A percentile compares a stretch with the other conserved stretches of the same genome.
These are phyloP conservation scores for Neostapfia colusana DNA, from an alignment of 176 grass and related monocot species.

Conservation along the genomic window DNA sequence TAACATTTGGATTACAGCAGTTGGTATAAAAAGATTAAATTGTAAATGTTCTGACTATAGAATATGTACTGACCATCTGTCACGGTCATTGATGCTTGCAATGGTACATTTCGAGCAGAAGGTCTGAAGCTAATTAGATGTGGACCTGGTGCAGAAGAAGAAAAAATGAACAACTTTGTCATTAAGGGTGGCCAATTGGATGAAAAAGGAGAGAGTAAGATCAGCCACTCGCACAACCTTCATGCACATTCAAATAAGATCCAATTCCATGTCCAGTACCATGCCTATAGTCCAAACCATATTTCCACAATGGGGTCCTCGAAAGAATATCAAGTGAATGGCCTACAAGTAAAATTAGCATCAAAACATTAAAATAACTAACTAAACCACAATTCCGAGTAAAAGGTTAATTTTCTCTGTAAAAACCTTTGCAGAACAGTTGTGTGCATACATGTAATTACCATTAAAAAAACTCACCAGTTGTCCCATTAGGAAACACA, in stretches of 20 bases:
- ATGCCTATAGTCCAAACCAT: slow-evolving; percentile 92
- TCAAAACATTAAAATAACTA: not conserved
- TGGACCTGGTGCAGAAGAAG: slow-evolving; percentile 56
- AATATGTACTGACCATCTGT: slow-evolving; percentile 66
- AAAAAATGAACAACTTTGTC: not conserved
- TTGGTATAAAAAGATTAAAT: not conserved
- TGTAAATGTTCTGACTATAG: not conserved
- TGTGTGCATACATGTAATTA: not conserved
- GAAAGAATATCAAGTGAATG: slow-evolving; percentile 95
- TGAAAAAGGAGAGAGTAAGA: slow-evolving; percentile 32
- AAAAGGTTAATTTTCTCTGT: not conserved
- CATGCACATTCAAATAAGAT: slow-evolving; percentile 93
- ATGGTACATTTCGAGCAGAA: slow-evolving; percentile 79
- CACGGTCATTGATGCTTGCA: slow-evolving; percentile 98
- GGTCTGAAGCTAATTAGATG: slow-evolving; percentile 99
- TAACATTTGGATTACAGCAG: not conserved
- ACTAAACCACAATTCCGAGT: slow-evolving; percentile 3
- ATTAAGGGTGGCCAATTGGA: not conserved
- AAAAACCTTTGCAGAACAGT: slow-evolving; percentile 4
- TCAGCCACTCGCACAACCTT: slow-evolving; percentile 60
- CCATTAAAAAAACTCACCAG: slow-evolving; percentile 51
- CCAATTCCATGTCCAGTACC: slow-evolving; percentile 98
- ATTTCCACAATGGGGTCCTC: slow-evolving; percentile 76
- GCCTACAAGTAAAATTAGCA: slow-evolving; percentile 48
- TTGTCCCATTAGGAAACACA: slow-evolving; percentile 91